These are phyloP conservation scores for Aspergillus fumigatus DNA, from an alignment of 2,329 filamentous ascomycete species.

Conservation along the genomic window DNA sequence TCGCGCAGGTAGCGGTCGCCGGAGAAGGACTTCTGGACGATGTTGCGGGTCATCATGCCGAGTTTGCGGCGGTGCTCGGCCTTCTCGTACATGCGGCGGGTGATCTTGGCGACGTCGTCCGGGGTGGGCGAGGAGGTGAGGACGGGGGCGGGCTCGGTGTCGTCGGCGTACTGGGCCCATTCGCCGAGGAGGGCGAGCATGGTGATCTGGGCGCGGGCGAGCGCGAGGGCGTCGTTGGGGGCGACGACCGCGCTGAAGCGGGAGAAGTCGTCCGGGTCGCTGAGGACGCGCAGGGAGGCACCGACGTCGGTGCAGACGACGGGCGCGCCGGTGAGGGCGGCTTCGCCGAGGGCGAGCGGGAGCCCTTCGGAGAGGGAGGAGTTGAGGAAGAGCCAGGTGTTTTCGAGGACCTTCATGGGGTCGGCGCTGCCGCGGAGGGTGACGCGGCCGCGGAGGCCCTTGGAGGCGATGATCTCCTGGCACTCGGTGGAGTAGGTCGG, in stretches of 20 bases:
- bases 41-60: constrained; percentile 55
- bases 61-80: constrained; percentile 51
- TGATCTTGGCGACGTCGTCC: constrained; percentile 51
- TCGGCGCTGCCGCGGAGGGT: constrained; percentile 54
- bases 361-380: constrained; percentile 45
- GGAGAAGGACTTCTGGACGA: constrained; percentile 57
- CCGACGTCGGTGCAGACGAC: constrained; percentile 42
- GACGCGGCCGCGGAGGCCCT: constrained; percentile 48
- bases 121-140: constrained; percentile 47
- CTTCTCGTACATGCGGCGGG: constrained; percentile 58
- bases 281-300: constrained; percentile 38
- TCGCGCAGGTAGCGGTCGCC: constrained; percentile 58
- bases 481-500: constrained; percentile 58
- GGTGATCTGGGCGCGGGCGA: constrained; percentile 59
- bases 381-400: constrained; percentile 54
- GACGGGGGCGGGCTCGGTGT: constrained; percentile 40
- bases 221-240: constrained; percentile 57
- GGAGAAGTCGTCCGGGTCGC: constrained; percentile 42
- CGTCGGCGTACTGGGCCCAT: constrained; percentile 57
- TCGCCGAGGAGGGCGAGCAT: constrained; percentile 59
- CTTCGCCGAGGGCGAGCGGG: constrained; percentile 44
- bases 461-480: constrained; percentile 55
- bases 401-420: constrained; percentile 51
- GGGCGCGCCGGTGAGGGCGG: constrained; percentile 43
- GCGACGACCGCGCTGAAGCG: constrained; percentile 60